Percentiles rank a stretch among this genome's conserved stretches.
Evolutionary conservation across 2,329 filamentous ascomycete species (phyloP).

Genomic region (Penicillium sp.): DNA sequence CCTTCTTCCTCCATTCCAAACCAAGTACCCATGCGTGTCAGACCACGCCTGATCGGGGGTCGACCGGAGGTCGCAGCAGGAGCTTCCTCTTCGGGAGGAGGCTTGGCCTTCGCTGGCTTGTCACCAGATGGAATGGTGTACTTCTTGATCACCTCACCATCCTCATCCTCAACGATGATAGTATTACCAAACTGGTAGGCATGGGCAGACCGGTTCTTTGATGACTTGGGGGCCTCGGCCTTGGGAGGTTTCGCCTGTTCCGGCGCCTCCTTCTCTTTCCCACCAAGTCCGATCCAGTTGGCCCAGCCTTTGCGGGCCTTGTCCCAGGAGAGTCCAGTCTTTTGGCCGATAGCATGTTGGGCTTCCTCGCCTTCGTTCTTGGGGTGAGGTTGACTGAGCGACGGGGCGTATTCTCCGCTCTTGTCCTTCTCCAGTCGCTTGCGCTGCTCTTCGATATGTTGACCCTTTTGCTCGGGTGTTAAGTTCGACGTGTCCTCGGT

Average conservation of each 20-base stretch:
- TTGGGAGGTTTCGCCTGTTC: conserved; percentile 33
- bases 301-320: conserved; percentile 54
- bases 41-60: conserved; percentile 53
- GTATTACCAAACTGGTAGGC: conserved; percentile 72
- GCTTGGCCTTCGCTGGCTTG: conserved; percentile 26
- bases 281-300: conserved; percentile 51
- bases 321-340: conserved; percentile 37
- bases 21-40: conserved; percentile 66
- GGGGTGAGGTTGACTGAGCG: conserved; percentile 48
- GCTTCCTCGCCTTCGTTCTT: conserved; percentile 51
- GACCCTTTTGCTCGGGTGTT: conserved; percentile 62
- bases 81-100: conserved; percentile 13
- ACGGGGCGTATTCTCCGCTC: conserved; percentile 50
- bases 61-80: conserved; percentile 22
- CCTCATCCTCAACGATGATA: conserved; percentile 72
- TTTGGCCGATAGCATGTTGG: conserved; percentile 42
- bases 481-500: conserved; percentile 58
- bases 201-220: conserved; percentile 58
- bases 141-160: conserved; percentile 71
- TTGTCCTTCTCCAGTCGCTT: conserved; percentile 58
- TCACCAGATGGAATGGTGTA: conserved; percentile 63
- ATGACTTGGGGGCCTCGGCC: conserved; percentile 25
- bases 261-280: conserved; percentile 26
- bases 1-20: conserved; percentile 47
- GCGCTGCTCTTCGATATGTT: conserved; percentile 59